Base-by-base conservation (phyloP, 345 rosid genomes). In the Angophora floribunda region DNA sequence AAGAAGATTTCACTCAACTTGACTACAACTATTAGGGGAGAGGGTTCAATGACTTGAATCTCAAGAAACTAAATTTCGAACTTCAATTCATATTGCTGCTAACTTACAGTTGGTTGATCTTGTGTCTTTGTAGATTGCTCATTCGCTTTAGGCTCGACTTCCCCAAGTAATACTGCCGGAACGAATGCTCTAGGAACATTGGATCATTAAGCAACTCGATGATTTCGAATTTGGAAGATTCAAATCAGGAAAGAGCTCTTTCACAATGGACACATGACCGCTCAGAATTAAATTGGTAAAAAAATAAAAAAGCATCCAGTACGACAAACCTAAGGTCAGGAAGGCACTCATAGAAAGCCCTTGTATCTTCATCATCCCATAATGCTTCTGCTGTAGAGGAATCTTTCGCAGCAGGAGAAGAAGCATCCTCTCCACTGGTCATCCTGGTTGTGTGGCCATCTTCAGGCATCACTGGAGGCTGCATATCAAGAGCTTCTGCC, bases 351-450 rank as follows among this genome's bases (percentile, higher is more conserved):
- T 98, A 98, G 91, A 98, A 98, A 85, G 99, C 95, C 90, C 96
- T 95, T 67, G 99, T 96, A 91, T 98, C 99, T 89, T 97, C 99
- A 90, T 98, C 99, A 92, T 97, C 99, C 99, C 99, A 97, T 88
- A 96, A 90, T 88, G 99, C 95, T 93, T 97, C 99, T 6, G 91
- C 90, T 89, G 80, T 91, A 47, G 95, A 92, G 88, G 97, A 92
- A 91, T 97, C 99, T 92, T 98, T 98, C 53, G 96, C 90, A 86
- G 93, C 92, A 91, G 95, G 93, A 86, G 97, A 91, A 51, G 97
- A 93, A 79, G 93, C 91, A 88, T 98, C 99, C 85, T 95, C 99
- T 86, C 97, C 97, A 86, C 95, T 93, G 86, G 96, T 94, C 89
- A 97, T 95, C 93, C 99, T 93, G 82, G 99, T 98, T 61, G 98